phyloP scores from a whole-genome alignment of 345 rosid genomes.

The Draba incana region DNA sequence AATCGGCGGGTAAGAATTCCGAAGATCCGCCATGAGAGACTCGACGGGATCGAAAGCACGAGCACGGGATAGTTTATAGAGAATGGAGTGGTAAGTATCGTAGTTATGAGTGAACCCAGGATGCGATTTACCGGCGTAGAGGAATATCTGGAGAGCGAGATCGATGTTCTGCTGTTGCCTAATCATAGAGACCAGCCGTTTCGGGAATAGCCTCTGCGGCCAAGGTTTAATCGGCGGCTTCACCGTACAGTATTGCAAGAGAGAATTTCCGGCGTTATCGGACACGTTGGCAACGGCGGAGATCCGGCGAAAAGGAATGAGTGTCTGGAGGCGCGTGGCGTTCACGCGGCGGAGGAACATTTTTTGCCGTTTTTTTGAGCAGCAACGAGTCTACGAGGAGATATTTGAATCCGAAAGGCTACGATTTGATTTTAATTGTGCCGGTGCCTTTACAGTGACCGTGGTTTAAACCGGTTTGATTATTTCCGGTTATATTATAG shows the following conservation, averaged over 20 bases:
- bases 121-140: constrained; percentile 77
- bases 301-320: constrained; percentile 7
- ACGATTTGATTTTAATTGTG: constrained; percentile 6
- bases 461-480: neutral
- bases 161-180: constrained; percentile 75
- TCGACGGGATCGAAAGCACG: constrained; percentile 77
- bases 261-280: constrained; percentile 7
- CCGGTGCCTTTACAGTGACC: neutral
- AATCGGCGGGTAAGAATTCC: constrained; percentile 45
- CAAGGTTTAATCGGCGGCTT: constrained; percentile 85
- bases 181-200: constrained; percentile 76
- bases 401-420: too few relatives aligned
- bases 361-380: constrained; percentile 12
- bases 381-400: constrained; percentile 1
- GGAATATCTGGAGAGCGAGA: constrained; percentile 87
- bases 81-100: constrained; percentile 77
- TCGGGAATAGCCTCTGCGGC: constrained; percentile 82
- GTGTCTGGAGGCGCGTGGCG: constrained; percentile 2
- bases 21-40: constrained; percentile 60
- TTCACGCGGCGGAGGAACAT: constrained; percentile 25
- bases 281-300: constrained; percentile 1
- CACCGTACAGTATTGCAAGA: constrained; percentile 51
- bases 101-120: constrained; percentile 64
- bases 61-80: constrained; percentile 79
- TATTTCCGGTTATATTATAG: too few relatives aligned